A percentile compares a stretch with the other conserved stretches of the same genome.
Evolutionary conservation across 2,329 filamentous ascomycete genomes (phyloP).

Genomic region (Xylaria arbuscula): DNA sequence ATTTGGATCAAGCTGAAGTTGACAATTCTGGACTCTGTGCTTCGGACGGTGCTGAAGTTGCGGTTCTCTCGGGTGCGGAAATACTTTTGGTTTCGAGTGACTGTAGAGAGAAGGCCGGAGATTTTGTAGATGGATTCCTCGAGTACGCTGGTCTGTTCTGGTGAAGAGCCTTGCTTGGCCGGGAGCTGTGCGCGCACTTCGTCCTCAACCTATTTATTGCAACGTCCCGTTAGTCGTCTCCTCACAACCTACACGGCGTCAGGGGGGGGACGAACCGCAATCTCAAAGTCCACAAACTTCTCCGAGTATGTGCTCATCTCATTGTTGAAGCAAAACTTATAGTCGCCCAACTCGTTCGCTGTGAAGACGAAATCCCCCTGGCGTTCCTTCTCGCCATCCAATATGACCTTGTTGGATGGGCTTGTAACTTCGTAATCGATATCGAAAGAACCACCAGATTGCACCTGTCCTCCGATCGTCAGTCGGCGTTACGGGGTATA

Average conservation of each 20-base stretch:
- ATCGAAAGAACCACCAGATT: conserved; percentile 98
- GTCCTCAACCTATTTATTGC: conserved; percentile 46
- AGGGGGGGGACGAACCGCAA: conserved; percentile 72
- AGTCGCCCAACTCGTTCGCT: conserved; percentile 86
- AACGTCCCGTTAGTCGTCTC: conserved; percentile 31
- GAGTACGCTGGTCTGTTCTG: conserved; percentile 87
- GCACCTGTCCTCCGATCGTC: conserved; percentile 70
- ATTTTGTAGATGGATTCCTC: conserved; percentile 97
- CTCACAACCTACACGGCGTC: background rate
- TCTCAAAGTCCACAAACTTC: conserved; percentile 98
- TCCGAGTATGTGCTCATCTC: conserved; percentile 98
- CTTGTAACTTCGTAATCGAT: conserved; percentile 91
- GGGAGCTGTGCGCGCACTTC: conserved; percentile 48
- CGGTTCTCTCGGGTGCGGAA: conserved; percentile 99
- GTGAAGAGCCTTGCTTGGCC: conserved; percentile 61
- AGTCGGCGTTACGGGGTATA: conserved; percentile 27
- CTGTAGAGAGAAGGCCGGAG: conserved; percentile 90
- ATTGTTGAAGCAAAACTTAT: conserved; percentile 98
- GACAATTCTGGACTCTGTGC: conserved; percentile 94
- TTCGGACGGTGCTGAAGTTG: conserved; percentile 97
- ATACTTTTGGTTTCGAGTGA: conserved; percentile 98
- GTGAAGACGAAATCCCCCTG: conserved; percentile 99
- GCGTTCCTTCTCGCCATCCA: conserved; percentile 89
- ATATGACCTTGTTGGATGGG: conserved; percentile 81
- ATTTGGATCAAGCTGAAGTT: conserved; percentile 97